Evolutionary conservation across 1,284 basidiomycete species (phyloP), one percentile per base, ranked within the genome.

Genomic region (Hymenochaete sp.): DNA sequence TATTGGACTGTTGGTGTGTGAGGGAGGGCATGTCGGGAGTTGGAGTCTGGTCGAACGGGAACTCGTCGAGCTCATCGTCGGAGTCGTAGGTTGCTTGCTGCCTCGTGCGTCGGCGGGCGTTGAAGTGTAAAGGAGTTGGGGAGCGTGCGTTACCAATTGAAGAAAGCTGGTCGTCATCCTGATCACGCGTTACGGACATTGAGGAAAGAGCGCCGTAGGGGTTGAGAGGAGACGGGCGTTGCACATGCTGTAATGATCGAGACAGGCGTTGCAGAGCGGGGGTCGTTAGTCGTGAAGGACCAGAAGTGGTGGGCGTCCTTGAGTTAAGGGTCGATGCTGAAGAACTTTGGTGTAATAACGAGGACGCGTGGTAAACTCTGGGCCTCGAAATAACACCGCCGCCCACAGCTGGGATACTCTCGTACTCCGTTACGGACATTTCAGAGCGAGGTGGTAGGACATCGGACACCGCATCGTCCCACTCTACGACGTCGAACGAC

Each of bases 321-420:
- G 14, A 16, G 14, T n/a, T 16, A 35, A 16, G 32, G 5, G 14
- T n/a, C 10, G 44, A 27, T 8, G 31, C 18, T 13, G 29, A 21
- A 4, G 48, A 25, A 18, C 24, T 46, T 22, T 39, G 21, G 29
- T 39, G 48, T 5, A 50, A 27, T 9, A 50, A 40, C 3, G 48
- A 50, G 19, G 48, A 74, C 0, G 72, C 67, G 56, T 82, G 79
- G 47, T 72, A 73, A 4, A 82, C 68, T 7, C 79, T 64, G 0
- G 79, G 80, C 0, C 79, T 68, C 2, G 75, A 76, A 48, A 82
- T 68, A 0, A 69, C 67, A 0, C 80, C 79, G 3, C 80, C 80
- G 14, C 81, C 79, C 2, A 83, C 77, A 2, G 81, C 79, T 0
- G 79, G 77, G 4, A 71, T 62, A 9, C 64, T 65, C 51, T 67